Conservation (phyloP, 2,329 filamentous ascomycete species). For the Penicillium sp. region DNA sequence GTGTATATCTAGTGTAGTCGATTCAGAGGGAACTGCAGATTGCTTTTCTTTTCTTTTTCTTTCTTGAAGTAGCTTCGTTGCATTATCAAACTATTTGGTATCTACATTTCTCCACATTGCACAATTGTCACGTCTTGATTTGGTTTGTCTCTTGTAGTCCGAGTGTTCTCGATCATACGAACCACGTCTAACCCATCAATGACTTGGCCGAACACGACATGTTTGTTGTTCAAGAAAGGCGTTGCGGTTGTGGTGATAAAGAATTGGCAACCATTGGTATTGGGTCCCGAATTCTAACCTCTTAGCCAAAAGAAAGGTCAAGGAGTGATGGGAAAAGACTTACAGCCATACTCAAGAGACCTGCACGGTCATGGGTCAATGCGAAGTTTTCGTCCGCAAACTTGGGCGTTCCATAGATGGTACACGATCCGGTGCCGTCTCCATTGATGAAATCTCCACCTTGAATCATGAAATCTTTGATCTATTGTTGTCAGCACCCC, state of each 20-base stretch:
- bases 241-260: conserved; percentile 92
- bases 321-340: conserved; percentile 35
- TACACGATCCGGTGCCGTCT: conserved; percentile 83
- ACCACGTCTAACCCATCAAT: conserved; percentile 88
- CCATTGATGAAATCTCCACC: conserved; percentile 94
- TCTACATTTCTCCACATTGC: conserved; percentile 90
- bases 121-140: conserved; percentile 80
- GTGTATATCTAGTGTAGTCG: not conserved
- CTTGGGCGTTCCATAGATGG: conserved; percentile 80
- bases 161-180: conserved; percentile 86
- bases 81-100: not conserved
- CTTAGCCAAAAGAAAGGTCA: not conserved
- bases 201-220: conserved; percentile 93
- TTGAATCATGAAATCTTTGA: conserved; percentile 96
- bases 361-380: conserved; percentile 74
- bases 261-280: conserved; percentile 95
- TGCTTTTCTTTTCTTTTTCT: not conserved
- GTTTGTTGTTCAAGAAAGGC: conserved; percentile 86
- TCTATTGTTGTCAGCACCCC: conserved; percentile 52
- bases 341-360: conserved; percentile 91
- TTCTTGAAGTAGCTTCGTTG: not conserved
- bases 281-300: conserved; percentile 81
- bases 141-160: conserved; percentile 81
- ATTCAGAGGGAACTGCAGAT: not conserved
- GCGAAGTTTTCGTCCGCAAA: conserved; percentile 92